Base-by-base conservation (phyloP, 306 rosid species). In the Psophocarpus tetragonolobus region DNA sequence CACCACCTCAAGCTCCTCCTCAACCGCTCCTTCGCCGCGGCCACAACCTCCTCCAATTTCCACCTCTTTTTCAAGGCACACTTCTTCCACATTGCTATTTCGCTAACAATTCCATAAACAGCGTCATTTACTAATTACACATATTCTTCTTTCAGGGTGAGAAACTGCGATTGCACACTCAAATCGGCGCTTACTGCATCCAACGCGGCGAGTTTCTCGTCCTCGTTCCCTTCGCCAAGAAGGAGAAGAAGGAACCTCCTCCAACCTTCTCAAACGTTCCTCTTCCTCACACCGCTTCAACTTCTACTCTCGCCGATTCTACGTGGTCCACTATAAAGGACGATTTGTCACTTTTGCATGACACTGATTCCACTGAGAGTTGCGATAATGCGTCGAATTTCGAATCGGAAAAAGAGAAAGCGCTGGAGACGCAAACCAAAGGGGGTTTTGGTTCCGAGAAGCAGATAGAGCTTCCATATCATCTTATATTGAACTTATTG, bases 21-120 rank as follows among this genome's bases (percentile, higher is more conserved):
- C 85, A 32, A 44, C 61, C 91, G 39, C 18, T 78, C 76, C 2
- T 92, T 95, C 85, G 79, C 89, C 42, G 86, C 91, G 21, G 93
- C 91, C 83, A 68, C 85, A 33, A 57, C 26, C 50, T 84, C 85
- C 81, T 87, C 92, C 82, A 84, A 85, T 85, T 95, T 95, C 66
- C 97, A 95, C 83, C 91, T 89, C n/a, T 95, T 91, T 47, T 87
- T 81, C 80, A 88, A 88, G 98, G 97, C 47, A 86, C 72, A 30
- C 0, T 8, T 51, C 3, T 10, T 8, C 62, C 21, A 0, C 75
- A 44, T n/a, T 24, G 63, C 0, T 20, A 24, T 53, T 64, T 36
- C 3, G 18, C 63, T n/a, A 0, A 12, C 4, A 57, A 26, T 66
- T 60, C 20, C 6, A 80, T 27, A 0, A 24, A 42, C 29, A 12